Evolutionary conservation across 2,329 filamentous ascomycete genomes (phyloP).

Genomic region (Phyllosticta paracitricarpa): DNA sequence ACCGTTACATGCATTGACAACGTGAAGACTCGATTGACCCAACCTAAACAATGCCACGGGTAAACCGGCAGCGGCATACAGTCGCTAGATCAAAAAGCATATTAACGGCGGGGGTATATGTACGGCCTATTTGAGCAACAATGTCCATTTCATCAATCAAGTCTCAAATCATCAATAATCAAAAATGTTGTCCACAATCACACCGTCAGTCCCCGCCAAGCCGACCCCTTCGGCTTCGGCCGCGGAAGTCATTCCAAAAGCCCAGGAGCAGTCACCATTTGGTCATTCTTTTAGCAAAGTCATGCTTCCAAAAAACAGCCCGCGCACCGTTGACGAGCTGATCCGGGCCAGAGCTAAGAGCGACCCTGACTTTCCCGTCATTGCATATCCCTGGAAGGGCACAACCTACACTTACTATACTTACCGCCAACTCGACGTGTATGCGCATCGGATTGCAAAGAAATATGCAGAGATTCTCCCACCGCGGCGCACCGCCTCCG

Average conservation of each 20-base stretch:
- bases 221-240: background rate
- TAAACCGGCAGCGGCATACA: too few relatives aligned
- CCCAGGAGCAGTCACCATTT: background rate
- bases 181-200: background rate
- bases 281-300: background rate
- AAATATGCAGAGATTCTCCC: conserved; percentile 1
- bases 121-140: too few relatives aligned
- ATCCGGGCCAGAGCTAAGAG: conserved; percentile 28
- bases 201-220: background rate
- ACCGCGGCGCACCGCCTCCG: background rate
- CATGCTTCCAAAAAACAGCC: background rate
- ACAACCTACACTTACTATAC: conserved; percentile 40
- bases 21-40: too few relatives aligned
- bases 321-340: conserved; percentile 29
- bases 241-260: background rate
- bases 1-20: too few relatives aligned
- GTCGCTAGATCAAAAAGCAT: too few relatives aligned
- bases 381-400: conserved; percentile 37
- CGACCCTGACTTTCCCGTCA: conserved; percentile 26
- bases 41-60: too few relatives aligned
- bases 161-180: background rate
- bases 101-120: too few relatives aligned
- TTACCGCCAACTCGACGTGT: conserved; percentile 35
- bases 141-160: too few relatives aligned
- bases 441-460: conserved; percentile 19